Evolutionary conservation across 78 protist species (phyloP).

Genomic region (slime mould (Dictyostelium discoideum)): dicty_2.7 NC_007088.5:1393501-1394000

Average conservation of each 20-base stretch:
- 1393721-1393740: not conserved
- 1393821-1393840: not conserved
- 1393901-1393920: not conserved
- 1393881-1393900: slow-evolving; percentile 9
- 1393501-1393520: slow-evolving; percentile 3
- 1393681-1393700: not conserved
- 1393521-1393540: not conserved
- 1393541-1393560: not conserved
- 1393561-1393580: not conserved
- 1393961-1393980: not conserved
- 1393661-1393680: not conserved
- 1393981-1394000: not conserved
- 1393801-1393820: not conserved
- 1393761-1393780: not conserved
- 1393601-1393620: not conserved
- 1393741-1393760: not conserved
- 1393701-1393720: not conserved
- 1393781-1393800: not conserved
- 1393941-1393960: slow-evolving; percentile 10
- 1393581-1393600: not conserved
- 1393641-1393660: not conserved
- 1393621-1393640: not conserved
- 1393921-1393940: not conserved
- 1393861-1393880: not conserved
- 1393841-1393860: not conserved